These are phyloP conservation scores for Neocatenulostroma microsporum DNA, from an alignment of 2,329 filamentous ascomycete genomes.

Conservation along the genomic window DNA sequence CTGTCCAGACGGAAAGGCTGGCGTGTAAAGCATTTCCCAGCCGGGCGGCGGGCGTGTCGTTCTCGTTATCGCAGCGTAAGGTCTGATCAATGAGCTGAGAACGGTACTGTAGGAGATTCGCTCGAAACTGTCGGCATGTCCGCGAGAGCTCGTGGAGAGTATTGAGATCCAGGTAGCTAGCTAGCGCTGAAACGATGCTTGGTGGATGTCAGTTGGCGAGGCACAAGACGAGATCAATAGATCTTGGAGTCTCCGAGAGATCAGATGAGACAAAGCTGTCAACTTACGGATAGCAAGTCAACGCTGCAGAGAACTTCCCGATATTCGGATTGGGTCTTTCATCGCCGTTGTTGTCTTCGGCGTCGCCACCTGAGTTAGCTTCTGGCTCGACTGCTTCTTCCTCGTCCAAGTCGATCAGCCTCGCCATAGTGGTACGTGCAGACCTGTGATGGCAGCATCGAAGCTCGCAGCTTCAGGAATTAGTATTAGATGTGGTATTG, in stretches of 20 bases:
- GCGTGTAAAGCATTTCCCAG: slow-evolving; percentile 35
- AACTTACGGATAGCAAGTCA: slow-evolving; percentile 59
- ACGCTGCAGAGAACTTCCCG: slow-evolving; percentile 53
- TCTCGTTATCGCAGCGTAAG: slow-evolving; percentile 71
- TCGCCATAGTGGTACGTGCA: slow-evolving; percentile 29
- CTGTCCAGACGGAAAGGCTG: slow-evolving; percentile 20
- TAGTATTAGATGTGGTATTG: too few relatives aligned
- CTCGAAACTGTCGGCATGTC: slow-evolving; percentile 72
- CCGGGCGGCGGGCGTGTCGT: slow-evolving; percentile 45
- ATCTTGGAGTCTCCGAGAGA: too few relatives aligned
- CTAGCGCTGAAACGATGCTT: slow-evolving; percentile 70
- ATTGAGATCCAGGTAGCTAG: slow-evolving; percentile 74
- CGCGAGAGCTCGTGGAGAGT: slow-evolving; percentile 74
- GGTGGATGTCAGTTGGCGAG: background rate
- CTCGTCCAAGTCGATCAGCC: slow-evolving; percentile 37
- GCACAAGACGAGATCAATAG: too few relatives aligned
- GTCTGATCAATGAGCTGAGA: slow-evolving; percentile 64
- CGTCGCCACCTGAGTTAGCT: slow-evolving; percentile 8
- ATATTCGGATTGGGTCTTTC: slow-evolving; percentile 45
- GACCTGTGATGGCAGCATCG: slow-evolving; percentile 1
- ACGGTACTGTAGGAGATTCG: slow-evolving; percentile 71
- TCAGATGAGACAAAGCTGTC: too few relatives aligned
- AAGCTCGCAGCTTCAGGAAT: too few relatives aligned
- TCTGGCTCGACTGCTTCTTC: slow-evolving; percentile 22
- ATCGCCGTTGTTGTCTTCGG: slow-evolving; percentile 14